Base-by-base conservation (phyloP, 306 rosid species). In the Pterocarpus macrocarpus region DNA sequence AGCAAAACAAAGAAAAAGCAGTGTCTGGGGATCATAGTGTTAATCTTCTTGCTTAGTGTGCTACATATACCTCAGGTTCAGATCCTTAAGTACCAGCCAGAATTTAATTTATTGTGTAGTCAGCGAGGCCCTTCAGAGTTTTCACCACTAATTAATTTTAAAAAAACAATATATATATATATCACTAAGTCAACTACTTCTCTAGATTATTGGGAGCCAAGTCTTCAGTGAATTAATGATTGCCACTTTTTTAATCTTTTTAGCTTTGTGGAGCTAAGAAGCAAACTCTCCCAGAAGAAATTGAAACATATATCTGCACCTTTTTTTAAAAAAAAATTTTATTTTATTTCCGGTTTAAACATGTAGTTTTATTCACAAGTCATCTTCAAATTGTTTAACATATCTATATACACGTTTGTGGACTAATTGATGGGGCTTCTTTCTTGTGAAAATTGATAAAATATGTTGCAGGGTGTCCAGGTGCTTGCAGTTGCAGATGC, bases 131-230 rank as follows among this genome's bases (percentile, higher is more conserved):
- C 34, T 71, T 5, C 28, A 50, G 53, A 50, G 28, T 39, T 73
- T 64, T 39, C 45, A 80, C 14, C 52, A 44, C 49, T 80, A 76
- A 70, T 77, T 70, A 70, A 53, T 53, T 49, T 45, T 4, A 38
- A 7, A 34, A 65, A 6, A 63, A 69, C 11, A 64, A 43, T 41
- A 43, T 43, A 43, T 12, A 12, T 14, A 64, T 64, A 35, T 56
- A 8, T 10, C 35, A n/a, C 35, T 1, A 68, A 84, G 87, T 84
- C 87, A 84, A 84, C 80, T 39, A 35, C 59, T 72, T 57, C 36
- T 33, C 30, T 76, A 61, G 47, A 61, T 49, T 75, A 76, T 82
- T 78, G 58, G 11, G 44, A 15, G 32, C 63, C 5, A 57, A 57
- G 80, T 15, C 61, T 16, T 33, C 61, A 16, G 17, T 43, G 62